Conservation (phyloP, 805 yeast species). For the Clavispora fructus region DNA sequence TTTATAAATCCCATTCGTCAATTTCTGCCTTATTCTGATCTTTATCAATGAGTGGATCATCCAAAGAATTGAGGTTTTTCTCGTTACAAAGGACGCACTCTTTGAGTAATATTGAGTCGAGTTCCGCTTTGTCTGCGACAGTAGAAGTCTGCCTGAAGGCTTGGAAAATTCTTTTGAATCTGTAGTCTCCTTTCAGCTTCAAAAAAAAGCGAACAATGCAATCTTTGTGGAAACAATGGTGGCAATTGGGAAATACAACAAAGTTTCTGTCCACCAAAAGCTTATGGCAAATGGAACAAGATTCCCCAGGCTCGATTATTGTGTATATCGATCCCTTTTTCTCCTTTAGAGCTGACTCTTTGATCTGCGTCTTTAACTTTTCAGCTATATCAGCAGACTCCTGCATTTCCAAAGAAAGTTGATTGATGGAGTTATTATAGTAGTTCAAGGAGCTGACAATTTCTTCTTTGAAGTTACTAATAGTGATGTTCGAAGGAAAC, state of each 20-base stretch:
- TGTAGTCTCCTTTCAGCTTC: constrained; percentile 57
- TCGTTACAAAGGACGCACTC: constrained; percentile 80
- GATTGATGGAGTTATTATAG: constrained; percentile 61
- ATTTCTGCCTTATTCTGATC: constrained; percentile 22
- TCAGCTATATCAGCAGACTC: constrained; percentile 58
- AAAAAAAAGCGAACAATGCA: constrained; percentile 66
- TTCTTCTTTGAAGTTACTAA: constrained; percentile 80
- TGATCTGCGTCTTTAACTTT: constrained; percentile 57
- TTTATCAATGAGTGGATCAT: constrained; percentile 48
- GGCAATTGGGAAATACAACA: constrained; percentile 76
- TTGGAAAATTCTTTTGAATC: constrained; percentile 57
- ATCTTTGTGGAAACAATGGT: constrained; percentile 84
- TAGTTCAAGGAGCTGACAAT: constrained; percentile 73
- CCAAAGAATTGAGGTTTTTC: constrained; percentile 62
- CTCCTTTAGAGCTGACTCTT: constrained; percentile 29
- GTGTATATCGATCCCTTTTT: constrained; percentile 46
- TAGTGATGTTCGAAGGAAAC: constrained; percentile 77
- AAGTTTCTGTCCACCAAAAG: constrained; percentile 70
- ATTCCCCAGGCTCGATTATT: constrained; percentile 75
- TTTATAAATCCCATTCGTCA: constrained; percentile 10
- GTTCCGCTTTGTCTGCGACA: constrained; percentile 37
- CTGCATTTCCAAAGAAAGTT: constrained; percentile 68
- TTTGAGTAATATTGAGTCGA: constrained; percentile 54
- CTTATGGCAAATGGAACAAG: constrained; percentile 69
- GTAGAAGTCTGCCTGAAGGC: constrained; percentile 44